Percentiles rank a stretch among this genome's conserved stretches.
Conservation (phyloP, 176 grass and related monocot genomes). For the Triticum urartu region DNA sequence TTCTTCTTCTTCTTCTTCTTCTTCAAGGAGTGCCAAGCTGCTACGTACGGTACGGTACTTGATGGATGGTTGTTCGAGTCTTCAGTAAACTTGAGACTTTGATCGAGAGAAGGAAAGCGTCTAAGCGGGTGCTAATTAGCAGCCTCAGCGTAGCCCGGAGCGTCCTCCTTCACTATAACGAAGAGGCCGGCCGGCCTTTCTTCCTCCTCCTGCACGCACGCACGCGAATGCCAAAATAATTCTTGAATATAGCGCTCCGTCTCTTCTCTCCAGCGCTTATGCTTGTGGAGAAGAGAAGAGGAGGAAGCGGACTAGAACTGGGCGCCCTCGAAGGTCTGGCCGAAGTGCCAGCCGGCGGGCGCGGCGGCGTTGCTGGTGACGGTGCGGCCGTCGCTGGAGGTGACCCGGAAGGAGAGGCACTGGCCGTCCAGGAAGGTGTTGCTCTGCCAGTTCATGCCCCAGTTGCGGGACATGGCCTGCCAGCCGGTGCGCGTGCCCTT, state of each 20-base stretch:
- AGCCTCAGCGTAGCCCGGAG: conserved; percentile 50
- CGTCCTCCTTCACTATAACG: conserved; percentile 43
- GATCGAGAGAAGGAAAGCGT: conserved; percentile 28
- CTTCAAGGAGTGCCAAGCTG: not conserved
- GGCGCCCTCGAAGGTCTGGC: conserved; percentile 46
- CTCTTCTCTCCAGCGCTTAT: not conserved
- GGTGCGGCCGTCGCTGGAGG: conserved; percentile 54
- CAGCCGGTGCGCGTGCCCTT: conserved; percentile 42
- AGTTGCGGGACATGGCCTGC: conserved; percentile 67
- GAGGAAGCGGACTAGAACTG: conserved; percentile 29
- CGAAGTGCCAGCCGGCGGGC: conserved; percentile 47
- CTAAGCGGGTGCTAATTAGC: conserved; percentile 67
- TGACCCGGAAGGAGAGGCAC: conserved; percentile 58
- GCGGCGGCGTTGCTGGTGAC: conserved; percentile 46
- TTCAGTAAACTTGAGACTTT: not conserved
- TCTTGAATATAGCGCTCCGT: not conserved
- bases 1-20: not conserved
- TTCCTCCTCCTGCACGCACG: not conserved
- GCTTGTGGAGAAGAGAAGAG: not conserved
- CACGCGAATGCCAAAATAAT: conserved; percentile 8
- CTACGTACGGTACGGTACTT: not conserved
- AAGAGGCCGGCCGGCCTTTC: conserved; percentile 38
- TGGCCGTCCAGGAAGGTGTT: conserved; percentile 46
- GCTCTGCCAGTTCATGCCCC: conserved; percentile 77
- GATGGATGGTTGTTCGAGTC: not conserved